phyloP scores from a whole-genome alignment of 2,329 filamentous ascomycete species.

The Sphaerulina vaccinii region DNA sequence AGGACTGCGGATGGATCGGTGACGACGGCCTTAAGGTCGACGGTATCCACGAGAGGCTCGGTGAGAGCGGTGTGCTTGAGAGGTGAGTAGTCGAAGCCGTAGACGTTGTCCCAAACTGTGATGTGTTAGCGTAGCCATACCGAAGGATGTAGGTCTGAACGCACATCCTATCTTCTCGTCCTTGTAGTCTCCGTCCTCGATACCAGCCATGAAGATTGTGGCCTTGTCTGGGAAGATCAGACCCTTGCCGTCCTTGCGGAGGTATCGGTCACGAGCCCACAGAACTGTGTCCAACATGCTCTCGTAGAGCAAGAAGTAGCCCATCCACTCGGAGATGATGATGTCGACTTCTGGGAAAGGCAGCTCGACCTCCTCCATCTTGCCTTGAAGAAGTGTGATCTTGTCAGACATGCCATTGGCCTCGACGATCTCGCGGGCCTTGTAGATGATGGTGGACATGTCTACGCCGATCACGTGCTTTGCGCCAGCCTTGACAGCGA shows the following conservation, averaged over 20 bases:
- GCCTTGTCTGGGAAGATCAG: slow-evolving; percentile 99
- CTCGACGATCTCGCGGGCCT: slow-evolving; percentile 91
- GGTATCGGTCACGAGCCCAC: slow-evolving; percentile 91
- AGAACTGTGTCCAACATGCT: slow-evolving; percentile 98
- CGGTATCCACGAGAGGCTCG: slow-evolving; percentile 94
- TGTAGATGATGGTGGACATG: slow-evolving; percentile 99
- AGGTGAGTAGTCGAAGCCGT: slow-evolving; percentile 93
- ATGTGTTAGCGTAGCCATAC: slow-evolving; percentile 25
- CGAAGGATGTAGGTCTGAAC: slow-evolving; percentile 39
- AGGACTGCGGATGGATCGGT: slow-evolving; percentile 85
- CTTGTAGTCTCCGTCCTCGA: slow-evolving; percentile 99
- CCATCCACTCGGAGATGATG: slow-evolving; percentile 99
- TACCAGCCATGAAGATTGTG: slow-evolving; percentile 93
- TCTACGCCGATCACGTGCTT: slow-evolving; percentile 99
- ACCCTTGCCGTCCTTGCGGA: slow-evolving; percentile 68
- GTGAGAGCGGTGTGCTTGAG: slow-evolving; percentile 91
- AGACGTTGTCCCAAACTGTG: slow-evolving; percentile 97
- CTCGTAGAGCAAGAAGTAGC: slow-evolving; percentile 98
- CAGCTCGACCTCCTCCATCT: slow-evolving; percentile 97
- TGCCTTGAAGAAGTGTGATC: slow-evolving; percentile 96
- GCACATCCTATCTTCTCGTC: slow-evolving; percentile 99
- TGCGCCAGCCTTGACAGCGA: slow-evolving; percentile 90
- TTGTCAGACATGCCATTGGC: slow-evolving; percentile 90
- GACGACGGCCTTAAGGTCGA: slow-evolving; percentile 94
- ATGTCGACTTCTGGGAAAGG: slow-evolving; percentile 97